These are phyloP conservation scores for Aspergillus heteromorphus DNA, from an alignment of 495 filamentous ascomycete genomes.

Conservation along the genomic window DNA sequence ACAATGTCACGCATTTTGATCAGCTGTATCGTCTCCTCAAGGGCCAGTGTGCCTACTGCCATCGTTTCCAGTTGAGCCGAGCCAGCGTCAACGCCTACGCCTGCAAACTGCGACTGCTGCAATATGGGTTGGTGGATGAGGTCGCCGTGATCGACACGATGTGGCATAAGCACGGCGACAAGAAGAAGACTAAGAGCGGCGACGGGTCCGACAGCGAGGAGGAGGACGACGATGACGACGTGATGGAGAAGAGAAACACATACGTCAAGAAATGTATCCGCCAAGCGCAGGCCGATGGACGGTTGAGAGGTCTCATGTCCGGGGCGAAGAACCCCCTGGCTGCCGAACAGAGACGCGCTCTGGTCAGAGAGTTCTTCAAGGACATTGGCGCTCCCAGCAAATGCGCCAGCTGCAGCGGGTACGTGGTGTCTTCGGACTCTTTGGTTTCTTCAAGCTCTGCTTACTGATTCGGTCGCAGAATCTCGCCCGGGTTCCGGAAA, in stretches of 20 bases:
- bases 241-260: conserved; percentile 60
- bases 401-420: conserved; percentile 71
- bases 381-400: conserved; percentile 57
- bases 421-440: conserved; percentile 19
- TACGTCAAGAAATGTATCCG: conserved; percentile 67
- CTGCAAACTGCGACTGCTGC: conserved; percentile 83
- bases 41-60: conserved; percentile 85
- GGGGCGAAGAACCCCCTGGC: conserved; percentile 76
- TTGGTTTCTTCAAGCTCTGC: conserved; percentile 7
- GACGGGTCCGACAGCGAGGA: conserved; percentile 49
- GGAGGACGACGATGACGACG: conserved; percentile 50
- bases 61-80: conserved; percentile 69
- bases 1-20: conserved; percentile 91
- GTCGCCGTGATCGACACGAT: conserved; percentile 62
- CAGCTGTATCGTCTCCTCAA: conserved; percentile 78
- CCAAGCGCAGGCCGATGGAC: conserved; percentile 40
- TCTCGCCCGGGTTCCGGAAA: conserved; percentile 75
- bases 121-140: conserved; percentile 74
- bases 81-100: conserved; percentile 65
- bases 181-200: conserved; percentile 29
- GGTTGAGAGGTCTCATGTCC: conserved; percentile 47
- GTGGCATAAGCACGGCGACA: conserved; percentile 24
- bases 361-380: conserved; percentile 77
- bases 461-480: conserved; percentile 34
- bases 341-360: conserved; percentile 61